Evolutionary conservation across 2,329 filamentous ascomycete genomes (phyloP).

Genomic region (Reticulascus tulasneorum): DNA sequence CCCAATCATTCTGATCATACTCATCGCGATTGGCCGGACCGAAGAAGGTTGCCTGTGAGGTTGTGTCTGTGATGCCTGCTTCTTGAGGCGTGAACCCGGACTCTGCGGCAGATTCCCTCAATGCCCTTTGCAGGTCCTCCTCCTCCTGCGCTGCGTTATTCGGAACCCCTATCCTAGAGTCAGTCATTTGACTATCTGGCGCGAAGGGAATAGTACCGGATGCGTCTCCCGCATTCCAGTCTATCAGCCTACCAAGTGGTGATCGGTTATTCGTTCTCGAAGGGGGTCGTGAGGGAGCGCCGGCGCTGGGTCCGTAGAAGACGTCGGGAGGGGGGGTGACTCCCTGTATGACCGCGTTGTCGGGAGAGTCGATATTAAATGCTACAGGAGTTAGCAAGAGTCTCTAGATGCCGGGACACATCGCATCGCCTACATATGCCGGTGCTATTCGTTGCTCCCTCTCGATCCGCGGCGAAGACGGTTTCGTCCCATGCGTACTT

Average conservation of each 20-base stretch:
- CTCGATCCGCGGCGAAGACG: conserved; percentile 48
- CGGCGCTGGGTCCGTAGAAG: conserved; percentile 28
- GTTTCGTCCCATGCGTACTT: conserved; percentile 55
- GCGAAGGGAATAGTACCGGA: conserved; percentile 12
- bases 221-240: conserved; percentile 38
- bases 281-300: conserved; percentile 57
- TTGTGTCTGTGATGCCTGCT: conserved; percentile 41
- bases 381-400: conserved; percentile 28
- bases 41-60: conserved; percentile 42
- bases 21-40: conserved; percentile 54
- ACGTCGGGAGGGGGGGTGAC: conserved; percentile 35
- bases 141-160: conserved; percentile 43
- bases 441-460: conserved; percentile 40
- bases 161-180: conserved; percentile 16
- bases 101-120: conserved; percentile 52
- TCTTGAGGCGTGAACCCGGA: conserved; percentile 39
- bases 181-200: conserved; percentile 11
- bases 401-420: no score
- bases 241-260: conserved; percentile 48
- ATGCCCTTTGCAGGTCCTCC: conserved; percentile 51
- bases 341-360: conserved; percentile 38
- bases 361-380: conserved; percentile 53
- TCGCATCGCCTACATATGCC: conserved; percentile 46
- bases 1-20: conserved; percentile 56
- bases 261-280: conserved; percentile 56